phyloP scores from a whole-genome alignment of 768 basidiomycete genomes.

The Trametes villosa region DNA sequence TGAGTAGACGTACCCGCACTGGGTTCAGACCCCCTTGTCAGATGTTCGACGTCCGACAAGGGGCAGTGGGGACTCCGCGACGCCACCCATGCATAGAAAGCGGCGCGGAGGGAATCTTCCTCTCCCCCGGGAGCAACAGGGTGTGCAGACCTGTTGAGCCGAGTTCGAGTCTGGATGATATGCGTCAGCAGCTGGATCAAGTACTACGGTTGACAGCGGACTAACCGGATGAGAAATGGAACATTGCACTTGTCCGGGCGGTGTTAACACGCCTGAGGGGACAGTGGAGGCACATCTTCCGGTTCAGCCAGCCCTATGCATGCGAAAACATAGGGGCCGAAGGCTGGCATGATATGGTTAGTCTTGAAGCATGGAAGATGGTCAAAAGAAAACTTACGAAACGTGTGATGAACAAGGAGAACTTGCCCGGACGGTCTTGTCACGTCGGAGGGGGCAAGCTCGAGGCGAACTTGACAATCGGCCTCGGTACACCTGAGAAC shows the following conservation, averaged over 20 bases:
- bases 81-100: slow-evolving; percentile 5
- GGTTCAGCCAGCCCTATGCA: neutral
- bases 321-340: neutral
- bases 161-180: neutral
- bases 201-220: no score
- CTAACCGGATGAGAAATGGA: neutral
- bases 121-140: neutral
- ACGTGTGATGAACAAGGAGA: neutral
- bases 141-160: neutral
- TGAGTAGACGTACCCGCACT: no score
- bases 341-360: neutral
- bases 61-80: neutral
- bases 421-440: neutral
- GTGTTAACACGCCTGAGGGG: neutral
- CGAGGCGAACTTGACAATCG: no score
- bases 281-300: neutral
- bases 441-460: neutral
- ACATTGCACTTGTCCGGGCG: no score
- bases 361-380: neutral
- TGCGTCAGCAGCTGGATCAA: neutral
- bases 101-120: neutral
- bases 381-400: neutral
- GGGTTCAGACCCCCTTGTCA: no score
- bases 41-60: no score
- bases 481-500: neutral